Conservation (phyloP, 2,329 filamentous ascomycete species). For the Aureobasidium subglaciale region DNA sequence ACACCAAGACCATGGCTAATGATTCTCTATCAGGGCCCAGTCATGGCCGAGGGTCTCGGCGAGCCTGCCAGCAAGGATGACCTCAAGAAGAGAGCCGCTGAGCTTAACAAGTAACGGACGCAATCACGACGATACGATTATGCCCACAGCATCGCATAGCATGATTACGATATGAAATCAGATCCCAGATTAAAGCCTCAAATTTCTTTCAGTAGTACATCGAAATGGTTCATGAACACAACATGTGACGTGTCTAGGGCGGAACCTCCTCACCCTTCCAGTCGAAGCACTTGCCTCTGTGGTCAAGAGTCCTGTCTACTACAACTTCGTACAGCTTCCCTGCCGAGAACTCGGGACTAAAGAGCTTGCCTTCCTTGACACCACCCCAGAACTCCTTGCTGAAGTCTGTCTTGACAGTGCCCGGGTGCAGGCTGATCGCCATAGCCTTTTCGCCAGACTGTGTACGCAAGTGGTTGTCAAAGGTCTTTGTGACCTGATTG, state of each 20-base stretch:
- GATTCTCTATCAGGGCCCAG: constrained; percentile 33
- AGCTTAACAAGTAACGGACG: constrained; percentile 39
- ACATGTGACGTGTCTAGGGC: constrained; percentile 35
- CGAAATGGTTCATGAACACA: not conserved
- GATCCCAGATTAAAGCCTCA: not conserved
- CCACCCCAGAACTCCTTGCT: constrained; percentile 65
- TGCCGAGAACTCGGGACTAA: constrained; percentile 59
- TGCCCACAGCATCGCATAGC: constrained; percentile 9
- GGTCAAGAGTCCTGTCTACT: constrained; percentile 37
- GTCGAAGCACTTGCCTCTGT: constrained; percentile 61
- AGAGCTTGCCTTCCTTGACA: constrained; percentile 55
- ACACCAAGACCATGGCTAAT: constrained; percentile 14
- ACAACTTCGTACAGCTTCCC: constrained; percentile 58
- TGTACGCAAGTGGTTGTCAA: constrained; percentile 59
- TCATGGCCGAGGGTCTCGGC: constrained; percentile 38
- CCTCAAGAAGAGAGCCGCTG: constrained; percentile 43
- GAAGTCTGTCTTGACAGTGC: constrained; percentile 70
- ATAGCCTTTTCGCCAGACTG: constrained; percentile 56
- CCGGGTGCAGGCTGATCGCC: constrained; percentile 67
- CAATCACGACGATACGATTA: constrained; percentile 2
- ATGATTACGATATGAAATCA: constrained; percentile 6
- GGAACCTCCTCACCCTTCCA: constrained; percentile 59
- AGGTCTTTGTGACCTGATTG: constrained; percentile 62
- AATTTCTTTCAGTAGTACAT: not conserved
- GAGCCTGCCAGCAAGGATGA: constrained; percentile 43